Base-by-base conservation (phyloP, 2,329 filamentous ascomycete species). In the Aspergillus bombycis region DNA sequence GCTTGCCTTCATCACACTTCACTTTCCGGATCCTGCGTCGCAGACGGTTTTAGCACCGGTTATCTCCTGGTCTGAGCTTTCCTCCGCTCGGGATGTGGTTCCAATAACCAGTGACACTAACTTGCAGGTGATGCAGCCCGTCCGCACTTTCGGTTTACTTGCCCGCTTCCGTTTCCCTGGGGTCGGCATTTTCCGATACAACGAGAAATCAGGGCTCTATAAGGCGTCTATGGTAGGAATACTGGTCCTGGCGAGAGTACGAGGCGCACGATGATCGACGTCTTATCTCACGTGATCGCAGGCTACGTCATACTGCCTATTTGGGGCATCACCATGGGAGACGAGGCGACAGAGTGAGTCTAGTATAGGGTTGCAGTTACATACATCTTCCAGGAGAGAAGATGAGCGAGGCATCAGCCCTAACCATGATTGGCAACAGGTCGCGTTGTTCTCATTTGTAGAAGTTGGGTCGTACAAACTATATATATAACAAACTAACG, bases 81-180 rank as follows among this genome's bases (percentile, higher is more conserved):
- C n/a, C 36, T 19, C 36, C 16, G 36, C 7, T 16, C 50, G 19
- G 52, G 21, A 32, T 30, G 26, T 9, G 32, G 12, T 21, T n/a
- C 19, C 16, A 52, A 32, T 52, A 14, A 8, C 14, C 57, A 28
- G 55, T 55, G 82, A 87, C 74, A 81, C 87, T 74, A 81, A 89
- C 88, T 90, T 90, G 88, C 88, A 90, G 74, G 86, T 88, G 70
- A 81, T 82, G 75, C 88, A 90, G 46, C 88, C 88, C 1, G 87
- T 89, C 30, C 67, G 64, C 19, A 64, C 60, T 16, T 59, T 59
- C 3, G 57, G 57, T 30, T 59, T 59, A 38, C 57, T 59, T 2
- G 46, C 46, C 21, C 57, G 57, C 21, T 9, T 43, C 6, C 32
- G 43, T 41, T 23, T 53, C n/a, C 28, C 21, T 12, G 57, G n/a